Conservation (phyloP, 2,329 filamentous ascomycete genomes). For the Aureobasidium zeae region DNA sequence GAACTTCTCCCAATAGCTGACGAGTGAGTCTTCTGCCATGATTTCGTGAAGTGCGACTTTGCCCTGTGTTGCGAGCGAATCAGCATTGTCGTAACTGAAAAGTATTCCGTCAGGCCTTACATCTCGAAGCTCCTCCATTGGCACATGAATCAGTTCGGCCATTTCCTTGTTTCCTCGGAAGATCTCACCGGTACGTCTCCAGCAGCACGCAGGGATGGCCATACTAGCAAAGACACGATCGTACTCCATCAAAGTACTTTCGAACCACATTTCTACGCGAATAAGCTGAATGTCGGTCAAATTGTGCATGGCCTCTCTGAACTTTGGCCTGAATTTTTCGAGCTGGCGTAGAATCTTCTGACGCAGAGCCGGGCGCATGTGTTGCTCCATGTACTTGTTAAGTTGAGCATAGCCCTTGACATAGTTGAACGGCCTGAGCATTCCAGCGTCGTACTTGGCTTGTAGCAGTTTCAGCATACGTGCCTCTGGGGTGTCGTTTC, state of each 20-base stretch:
- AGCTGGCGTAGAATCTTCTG: constrained; percentile 88
- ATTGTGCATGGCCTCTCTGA: constrained; percentile 85
- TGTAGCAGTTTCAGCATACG: constrained; percentile 89
- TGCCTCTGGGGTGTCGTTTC: constrained; percentile 77
- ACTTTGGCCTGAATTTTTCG: constrained; percentile 88
- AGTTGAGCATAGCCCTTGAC: constrained; percentile 89
- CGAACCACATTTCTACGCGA: constrained; percentile 98
- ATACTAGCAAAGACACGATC: constrained; percentile 98
- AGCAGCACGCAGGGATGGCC: constrained; percentile 96
- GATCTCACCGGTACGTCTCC: constrained; percentile 93
- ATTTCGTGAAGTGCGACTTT: constrained; percentile 94
- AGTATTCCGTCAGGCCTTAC: constrained; percentile 44
- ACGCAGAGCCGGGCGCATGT: constrained; percentile 72
- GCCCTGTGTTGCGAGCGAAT: constrained; percentile 49
- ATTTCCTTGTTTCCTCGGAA: constrained; percentile 98
- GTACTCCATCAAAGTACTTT: constrained; percentile 91
- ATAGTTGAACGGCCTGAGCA: constrained; percentile 96
- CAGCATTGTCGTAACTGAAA: neutral
- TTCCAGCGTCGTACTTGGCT: constrained; percentile 90
- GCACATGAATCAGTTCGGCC: constrained; percentile 90
- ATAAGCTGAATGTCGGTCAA: constrained; percentile 91
- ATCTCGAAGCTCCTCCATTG: constrained; percentile 82
- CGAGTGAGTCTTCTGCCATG: constrained; percentile 85
- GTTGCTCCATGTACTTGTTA: constrained; percentile 81
- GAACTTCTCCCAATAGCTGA: constrained; percentile 98